A percentile compares a stretch with the other conserved stretches of the same genome.
These are phyloP conservation scores for Puccinia horiana DNA, from an alignment of 1,284 basidiomycete genomes.

Conservation along the genomic window DNA sequence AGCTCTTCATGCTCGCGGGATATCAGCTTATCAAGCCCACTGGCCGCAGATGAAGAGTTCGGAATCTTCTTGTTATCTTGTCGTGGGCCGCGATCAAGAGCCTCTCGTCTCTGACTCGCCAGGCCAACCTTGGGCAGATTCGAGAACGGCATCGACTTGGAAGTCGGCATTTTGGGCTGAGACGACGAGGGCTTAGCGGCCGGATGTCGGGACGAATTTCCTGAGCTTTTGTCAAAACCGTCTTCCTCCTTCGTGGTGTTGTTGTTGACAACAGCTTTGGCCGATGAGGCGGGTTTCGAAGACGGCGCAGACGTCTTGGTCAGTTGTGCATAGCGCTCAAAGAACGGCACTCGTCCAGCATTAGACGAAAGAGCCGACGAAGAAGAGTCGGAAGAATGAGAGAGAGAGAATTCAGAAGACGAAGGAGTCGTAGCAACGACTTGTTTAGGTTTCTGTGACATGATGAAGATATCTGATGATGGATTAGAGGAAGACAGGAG, in stretches of 20 bases:
- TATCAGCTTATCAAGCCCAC: slow-evolving; percentile 1
- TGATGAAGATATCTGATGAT: too few species aligned
- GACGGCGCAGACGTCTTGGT: background rate
- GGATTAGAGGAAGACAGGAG: too few species aligned
- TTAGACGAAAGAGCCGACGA: background rate
- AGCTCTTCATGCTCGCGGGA: background rate
- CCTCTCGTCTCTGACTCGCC: slow-evolving; percentile 8
- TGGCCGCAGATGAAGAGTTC: background rate
- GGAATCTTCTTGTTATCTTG: background rate
- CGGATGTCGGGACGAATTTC: background rate
- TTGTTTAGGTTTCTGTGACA: background rate
- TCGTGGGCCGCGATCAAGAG: background rate
- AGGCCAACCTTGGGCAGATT: background rate
- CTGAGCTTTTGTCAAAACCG: background rate
- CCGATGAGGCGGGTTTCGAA: background rate
- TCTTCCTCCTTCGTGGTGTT: slow-evolving; percentile 12
- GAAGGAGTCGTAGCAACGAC: background rate
- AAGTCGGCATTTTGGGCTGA: background rate
- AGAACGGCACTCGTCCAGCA: slow-evolving; percentile 25
- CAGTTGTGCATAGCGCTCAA: slow-evolving; percentile 32
- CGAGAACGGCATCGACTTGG: slow-evolving; percentile 25
- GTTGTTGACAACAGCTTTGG: background rate
- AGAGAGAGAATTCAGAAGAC: background rate
- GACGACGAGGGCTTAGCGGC: background rate
- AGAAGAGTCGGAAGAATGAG: background rate